Base-by-base conservation (phyloP, 495 filamentous ascomycete genomes). In the Xylaria bambusicola region DNA sequence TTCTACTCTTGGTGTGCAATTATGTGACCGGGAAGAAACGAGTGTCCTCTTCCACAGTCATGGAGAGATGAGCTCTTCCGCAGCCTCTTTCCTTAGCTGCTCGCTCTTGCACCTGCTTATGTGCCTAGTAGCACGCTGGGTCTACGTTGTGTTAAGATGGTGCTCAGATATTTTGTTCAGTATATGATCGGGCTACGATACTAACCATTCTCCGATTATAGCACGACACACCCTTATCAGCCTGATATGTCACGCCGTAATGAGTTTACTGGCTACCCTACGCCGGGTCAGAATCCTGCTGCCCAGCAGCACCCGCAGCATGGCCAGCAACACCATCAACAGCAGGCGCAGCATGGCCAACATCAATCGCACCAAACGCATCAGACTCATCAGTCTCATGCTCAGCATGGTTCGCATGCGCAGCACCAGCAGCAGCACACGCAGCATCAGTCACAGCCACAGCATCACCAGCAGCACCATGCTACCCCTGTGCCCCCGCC, bases 231-330 rank as follows among this genome's bases (percentile, higher is more conserved):
- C 58, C 52, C 71, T 23, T 73, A 73, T 52, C 73, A 75, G 62
- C 63, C 70, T 61, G 73, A 79, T 58, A 69, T 78, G 73, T 65
- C 68, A 58, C 75, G 76, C 48, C 72, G 76, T 52, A 75, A 74
- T 53, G 75, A 76, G 45, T 72, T 68, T 27, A 46, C 62, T 59
- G 63, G 65, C 56, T 70, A 68, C 62, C 45, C 62, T 24, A 52
- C 58, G 15, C 62, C 62, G 40, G 58, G 60, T 46, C 57, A 61
- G 15, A 70, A 68, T 48, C 58, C 68, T 8, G 65, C 62, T 46
- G 63, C 74, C 58, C 66, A 67, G 51, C 61, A 62, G 17, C 68
- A 70, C 33, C 68, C 62, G 35, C 56, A 63, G 29, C 68, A 70
- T 38, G 56, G 58, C 41, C 68, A 70, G 49, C 67, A 66, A 52